Evolutionary conservation across 768 basidiomycete genomes (phyloP).

Genomic region (Calocybe indica): DNA sequence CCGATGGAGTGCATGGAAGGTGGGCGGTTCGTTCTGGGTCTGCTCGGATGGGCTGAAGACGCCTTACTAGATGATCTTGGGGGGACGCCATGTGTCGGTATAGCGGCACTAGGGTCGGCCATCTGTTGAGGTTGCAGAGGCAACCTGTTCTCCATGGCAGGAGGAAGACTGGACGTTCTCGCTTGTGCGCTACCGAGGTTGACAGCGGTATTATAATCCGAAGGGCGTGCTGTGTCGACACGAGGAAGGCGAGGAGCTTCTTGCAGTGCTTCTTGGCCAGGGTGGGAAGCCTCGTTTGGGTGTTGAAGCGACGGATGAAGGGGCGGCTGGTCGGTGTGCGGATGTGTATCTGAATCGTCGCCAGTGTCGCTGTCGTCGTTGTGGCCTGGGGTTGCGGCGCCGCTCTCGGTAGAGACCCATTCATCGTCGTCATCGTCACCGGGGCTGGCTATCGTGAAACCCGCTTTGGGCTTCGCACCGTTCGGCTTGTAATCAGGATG

Average conservation of each 20-base stretch:
- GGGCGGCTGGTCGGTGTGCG: constrained; percentile 15
- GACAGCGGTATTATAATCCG: constrained; percentile 20
- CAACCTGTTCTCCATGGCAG: constrained; percentile 6
- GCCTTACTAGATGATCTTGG: constrained; percentile 13
- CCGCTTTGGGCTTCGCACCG: constrained; percentile 35
- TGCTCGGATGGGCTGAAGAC: constrained; percentile 26
- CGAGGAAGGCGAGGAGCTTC: constrained; percentile 19
- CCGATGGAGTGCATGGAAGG: constrained; percentile 57
- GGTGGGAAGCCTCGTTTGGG: constrained; percentile 6
- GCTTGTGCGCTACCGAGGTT: constrained; percentile 1
- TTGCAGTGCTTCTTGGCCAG: constrained; percentile 4
- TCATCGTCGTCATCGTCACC: constrained; percentile 56
- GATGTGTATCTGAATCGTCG: constrained; percentile 28
- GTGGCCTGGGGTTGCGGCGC: constrained; percentile 58
- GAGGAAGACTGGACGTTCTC: constrained; percentile 11
- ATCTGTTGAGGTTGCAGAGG: constrained; percentile 5
- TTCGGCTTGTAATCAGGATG: constrained; percentile 15
- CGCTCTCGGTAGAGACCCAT: constrained; percentile 78
- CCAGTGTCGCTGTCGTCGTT: constrained; percentile 11
- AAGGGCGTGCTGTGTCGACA: constrained; percentile 29
- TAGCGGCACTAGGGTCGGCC: too few species aligned
- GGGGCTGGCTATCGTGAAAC: constrained; percentile 54
- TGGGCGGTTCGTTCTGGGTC: constrained; percentile 44
- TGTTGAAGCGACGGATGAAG: constrained; percentile 12
- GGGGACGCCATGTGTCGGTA: too few species aligned